Conservation (phyloP, 805 yeast genomes). For the Starmera quercuum region DNA sequence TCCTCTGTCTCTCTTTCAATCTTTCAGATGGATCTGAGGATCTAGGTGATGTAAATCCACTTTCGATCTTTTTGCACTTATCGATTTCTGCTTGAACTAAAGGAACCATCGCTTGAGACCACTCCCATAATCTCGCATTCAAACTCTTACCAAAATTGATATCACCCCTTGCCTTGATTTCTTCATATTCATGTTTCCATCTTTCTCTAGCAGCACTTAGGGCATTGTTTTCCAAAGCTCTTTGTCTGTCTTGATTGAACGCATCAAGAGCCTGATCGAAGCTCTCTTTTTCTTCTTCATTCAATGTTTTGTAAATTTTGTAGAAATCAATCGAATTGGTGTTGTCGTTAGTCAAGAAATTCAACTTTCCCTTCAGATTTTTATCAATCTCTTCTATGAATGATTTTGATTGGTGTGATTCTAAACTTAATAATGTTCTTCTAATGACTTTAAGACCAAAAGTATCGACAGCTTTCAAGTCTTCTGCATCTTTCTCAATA, state of each 20-base stretch:
- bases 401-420: conserved; percentile 14
- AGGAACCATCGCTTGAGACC: conserved; percentile 75
- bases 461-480: conserved; percentile 61
- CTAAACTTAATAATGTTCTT: conserved; percentile 56
- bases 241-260: conserved; percentile 71
- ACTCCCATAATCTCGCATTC: conserved; percentile 71
- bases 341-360: conserved; percentile 21
- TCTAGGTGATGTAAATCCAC: too few species aligned
- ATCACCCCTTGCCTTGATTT: conserved; percentile 50
- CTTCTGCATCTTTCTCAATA: conserved; percentile 46
- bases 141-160: conserved; percentile 46
- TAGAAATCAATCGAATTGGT: conserved; percentile 70
- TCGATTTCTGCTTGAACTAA: conserved; percentile 58
- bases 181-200: conserved; percentile 82
- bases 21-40: conserved; percentile 2
- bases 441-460: conserved; percentile 74
- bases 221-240: conserved; percentile 67
- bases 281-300: conserved; percentile 36
- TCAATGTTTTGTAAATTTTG: conserved; percentile 49
- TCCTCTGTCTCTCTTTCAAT: conserved; percentile 32
- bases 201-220: conserved; percentile 79
- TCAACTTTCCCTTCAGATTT: conserved; percentile 25
- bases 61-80: conserved; percentile 39
- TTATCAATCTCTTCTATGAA: conserved; percentile 20
- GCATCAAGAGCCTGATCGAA: conserved; percentile 65